Percentiles rank a stretch among this genome's conserved stretches.
Conservation (phyloP, 1,284 basidiomycete species). For the Heterobasidion parviporum region DNA sequence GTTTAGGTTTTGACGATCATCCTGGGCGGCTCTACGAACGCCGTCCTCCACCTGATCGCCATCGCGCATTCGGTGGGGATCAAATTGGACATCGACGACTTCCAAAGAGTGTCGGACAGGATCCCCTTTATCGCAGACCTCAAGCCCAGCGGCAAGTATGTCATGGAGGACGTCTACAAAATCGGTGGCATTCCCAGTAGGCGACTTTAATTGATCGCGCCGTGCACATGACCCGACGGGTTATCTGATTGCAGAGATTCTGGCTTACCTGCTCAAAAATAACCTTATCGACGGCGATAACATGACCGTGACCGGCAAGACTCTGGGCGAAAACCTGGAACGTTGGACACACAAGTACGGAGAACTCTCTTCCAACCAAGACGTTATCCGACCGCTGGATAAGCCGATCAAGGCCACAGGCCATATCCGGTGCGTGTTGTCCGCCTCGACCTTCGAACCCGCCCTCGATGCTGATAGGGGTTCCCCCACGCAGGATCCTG, state of each 20-base stretch:
- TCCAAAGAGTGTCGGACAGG: slow-evolving; percentile 79
- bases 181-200: slow-evolving; percentile 83
- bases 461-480: not conserved
- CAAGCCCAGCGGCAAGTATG: slow-evolving; percentile 86
- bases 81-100: slow-evolving; percentile 77
- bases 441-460: not conserved
- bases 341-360: slow-evolving; percentile 75
- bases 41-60: slow-evolving; percentile 85
- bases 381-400: slow-evolving; percentile 78
- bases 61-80: slow-evolving; percentile 86
- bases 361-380: slow-evolving; percentile 61
- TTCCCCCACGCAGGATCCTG: slow-evolving; percentile 48
- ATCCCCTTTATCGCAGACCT: slow-evolving; percentile 86
- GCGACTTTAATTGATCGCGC: slow-evolving; percentile 17
- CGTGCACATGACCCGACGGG: not conserved
- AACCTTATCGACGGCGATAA: slow-evolving; percentile 80
- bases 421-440: slow-evolving; percentile 65
- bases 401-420: slow-evolving; percentile 86
- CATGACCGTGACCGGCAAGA: slow-evolving; percentile 83
- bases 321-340: slow-evolving; percentile 84
- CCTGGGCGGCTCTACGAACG: slow-evolving; percentile 90
- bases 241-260: slow-evolving; percentile 54
- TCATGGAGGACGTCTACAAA: slow-evolving; percentile 87
- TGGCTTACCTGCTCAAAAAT: slow-evolving; percentile 77
- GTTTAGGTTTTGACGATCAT: slow-evolving; percentile 84